Evolutionary conservation across 2,329 filamentous ascomycete species (phyloP), one percentile per base, ranked within the genome.

Genomic region (Fusarium sulawesiense): DNA sequence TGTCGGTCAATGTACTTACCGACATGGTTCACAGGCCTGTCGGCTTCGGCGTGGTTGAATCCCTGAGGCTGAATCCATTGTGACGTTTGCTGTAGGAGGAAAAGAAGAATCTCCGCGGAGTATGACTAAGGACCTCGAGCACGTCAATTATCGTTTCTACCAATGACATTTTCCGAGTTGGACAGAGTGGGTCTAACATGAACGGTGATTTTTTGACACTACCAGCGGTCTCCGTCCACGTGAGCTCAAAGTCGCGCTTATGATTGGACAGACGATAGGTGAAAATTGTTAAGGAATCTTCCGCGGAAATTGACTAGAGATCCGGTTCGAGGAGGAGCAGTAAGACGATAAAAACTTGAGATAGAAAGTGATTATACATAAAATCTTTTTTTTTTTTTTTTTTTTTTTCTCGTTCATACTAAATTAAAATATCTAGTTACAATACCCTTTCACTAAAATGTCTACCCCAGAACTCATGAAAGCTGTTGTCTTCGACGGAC

Each of bases 401-500:
- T 10, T 27, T 11, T 10, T 16, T 16, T 16, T 8, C 4, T 21
- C 21, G 21, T 34, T 5, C 4, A 18, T 34, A 18, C 3, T 14
- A 3, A 4, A 14, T 27, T 3, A 4, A 3, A 3, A 11, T 3
- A 46, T n/a, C 4, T 14, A 8, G 4, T 13, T 25, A 21, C 18
- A n/a, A 7, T 2, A 2, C 0, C 7, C 16, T 27, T 4, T 41
- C 9, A 5, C 20, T 6, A 40, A 10, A 0, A 78, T 83, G 78
- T 73, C 78, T 34, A 59, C 73, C 3, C 74, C 78, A 23, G 73
- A 76, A 41, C 92, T 87, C 0, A 97, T 98, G 94, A 92, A 92
- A 79, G 93, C 93, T 27, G 93, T 97, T n/a, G 88, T 97, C 56
- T 96, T 97, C 82, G 90, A 95, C 65, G 93, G 91, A 3, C 91